Percentiles rank a stretch among this genome's conserved stretches.
Conservation (phyloP, 495 filamentous ascomycete species). For the Annulohypoxylon stygium region DNA sequence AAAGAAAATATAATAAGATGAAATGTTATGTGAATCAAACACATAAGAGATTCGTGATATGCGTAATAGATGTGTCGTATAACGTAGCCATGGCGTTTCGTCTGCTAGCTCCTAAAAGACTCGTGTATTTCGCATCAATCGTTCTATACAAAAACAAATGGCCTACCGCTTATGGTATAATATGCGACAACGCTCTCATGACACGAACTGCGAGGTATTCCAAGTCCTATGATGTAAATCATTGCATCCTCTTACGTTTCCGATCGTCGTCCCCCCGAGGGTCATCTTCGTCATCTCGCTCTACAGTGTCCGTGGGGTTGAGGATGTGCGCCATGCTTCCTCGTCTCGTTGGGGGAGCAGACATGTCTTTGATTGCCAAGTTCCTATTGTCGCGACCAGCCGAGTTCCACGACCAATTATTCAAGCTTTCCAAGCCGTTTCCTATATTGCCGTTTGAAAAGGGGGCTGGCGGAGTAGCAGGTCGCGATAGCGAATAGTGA, state of each 20-base stretch:
- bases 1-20: conserved; percentile 31
- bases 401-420: conserved; percentile 68
- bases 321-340: conserved; percentile 75
- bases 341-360: conserved; percentile 68
- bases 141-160: conserved; percentile 46
- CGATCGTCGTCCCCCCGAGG: conserved; percentile 70
- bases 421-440: conserved; percentile 61
- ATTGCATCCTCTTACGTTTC: conserved; percentile 80
- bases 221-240: conserved; percentile 27
- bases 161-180: conserved; percentile 45
- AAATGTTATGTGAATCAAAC: conserved; percentile 24
- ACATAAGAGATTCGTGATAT: conserved; percentile 44
- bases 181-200: conserved; percentile 43
- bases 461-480: conserved; percentile 75
- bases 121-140: conserved; percentile 46
- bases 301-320: conserved; percentile 72
- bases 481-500: conserved; percentile 85
- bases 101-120: conserved; percentile 44
- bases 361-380: conserved; percentile 63
- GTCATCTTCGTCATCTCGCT: conserved; percentile 62
- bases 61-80: conserved; percentile 40
- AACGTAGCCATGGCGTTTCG: conserved; percentile 37
- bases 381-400: conserved; percentile 59
- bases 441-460: conserved; percentile 59
- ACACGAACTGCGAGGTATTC: conserved; percentile 26